phyloP scores from a whole-genome alignment of 2,329 filamentous ascomycete species.

The Chrysoporthe deuterocubensis region DNA sequence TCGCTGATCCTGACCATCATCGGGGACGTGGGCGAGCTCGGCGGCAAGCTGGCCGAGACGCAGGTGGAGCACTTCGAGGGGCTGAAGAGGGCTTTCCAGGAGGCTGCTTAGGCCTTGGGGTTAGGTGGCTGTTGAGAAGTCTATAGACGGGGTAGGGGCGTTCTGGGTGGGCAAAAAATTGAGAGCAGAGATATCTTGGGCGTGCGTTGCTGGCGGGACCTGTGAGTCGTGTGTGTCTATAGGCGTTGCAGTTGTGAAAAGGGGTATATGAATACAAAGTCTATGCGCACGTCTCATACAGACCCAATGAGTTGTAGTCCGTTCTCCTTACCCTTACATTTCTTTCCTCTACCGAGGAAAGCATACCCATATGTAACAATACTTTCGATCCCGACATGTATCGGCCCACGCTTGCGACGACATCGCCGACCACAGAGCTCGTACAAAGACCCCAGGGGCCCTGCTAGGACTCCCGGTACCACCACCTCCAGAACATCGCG shows the following conservation, averaged over 20 bases:
- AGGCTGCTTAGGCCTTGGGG: constrained; percentile 42
- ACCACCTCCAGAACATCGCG: constrained; percentile 30
- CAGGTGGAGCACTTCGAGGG: constrained; percentile 76
- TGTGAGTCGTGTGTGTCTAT: background rate
- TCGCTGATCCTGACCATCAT: constrained; percentile 93
- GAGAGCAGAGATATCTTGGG: background rate
- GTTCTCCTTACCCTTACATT: background rate
- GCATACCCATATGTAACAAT: background rate
- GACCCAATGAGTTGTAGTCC: too few species aligned
- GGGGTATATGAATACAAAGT: background rate
- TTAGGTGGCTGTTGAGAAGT: background rate
- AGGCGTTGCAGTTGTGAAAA: too few species aligned
- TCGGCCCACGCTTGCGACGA: background rate
- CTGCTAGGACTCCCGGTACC: constrained; percentile 11
- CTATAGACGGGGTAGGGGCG: background rate
- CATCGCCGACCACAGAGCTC: background rate
- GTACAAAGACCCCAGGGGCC: background rate
- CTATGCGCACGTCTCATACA: background rate
- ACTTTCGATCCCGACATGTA: background rate
- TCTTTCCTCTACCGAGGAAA: background rate
- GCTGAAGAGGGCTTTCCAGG: constrained; percentile 63
- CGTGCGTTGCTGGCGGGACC: too few species aligned
- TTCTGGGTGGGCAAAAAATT: background rate
- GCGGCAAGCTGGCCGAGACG: constrained; percentile 74
- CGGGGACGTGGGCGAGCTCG: constrained; percentile 60